Base-by-base conservation (phyloP, 1,284 basidiomycete genomes). In the Leccinum laetum region DNA sequence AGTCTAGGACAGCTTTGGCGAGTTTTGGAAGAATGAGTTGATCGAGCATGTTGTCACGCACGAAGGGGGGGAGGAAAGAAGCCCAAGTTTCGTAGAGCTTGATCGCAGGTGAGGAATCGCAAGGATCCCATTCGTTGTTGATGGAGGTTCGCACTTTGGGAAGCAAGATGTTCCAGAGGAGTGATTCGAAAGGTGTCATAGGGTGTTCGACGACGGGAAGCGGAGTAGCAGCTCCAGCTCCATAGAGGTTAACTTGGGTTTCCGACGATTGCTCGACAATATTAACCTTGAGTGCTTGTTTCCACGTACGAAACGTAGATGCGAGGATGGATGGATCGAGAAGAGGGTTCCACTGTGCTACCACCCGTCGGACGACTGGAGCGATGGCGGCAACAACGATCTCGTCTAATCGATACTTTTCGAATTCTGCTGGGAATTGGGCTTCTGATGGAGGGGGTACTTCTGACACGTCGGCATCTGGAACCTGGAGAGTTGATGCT, bases 11-110 rank as follows among this genome's bases (percentile, higher is more conserved):
- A 2, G 94, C 89, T 62, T 89, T 88, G 53, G 88, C 85, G 2
- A 99, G 84, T 77, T 98, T 98, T 1, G 98, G 98, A 16, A 99
- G 80, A 53, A 99, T 84, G 32, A 99, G 88, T 77, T 99, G 98
- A 73, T 99, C 95, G 64, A 99, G 85, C 64, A 99, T 82, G 75
- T 99, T 99, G 79, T 99, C 97, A 56, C 87, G 87, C 67, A 99
- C 90, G 79, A 99, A 99, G 0, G 84, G 83, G 0, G 98, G 98
- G 1, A 99, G 83, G 62, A 98, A 86, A 0, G 87, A 83, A 2
- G 88, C 86, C 98, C 98, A 99, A 0, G 89, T 84, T 76, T 98
- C 93, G 74, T 96, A 92, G 1, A 99, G 81, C 46, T 86, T 86
- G 37, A 98, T 88, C 4, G 90, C 94, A 8, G 91, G 86, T 9